Percentiles rank a stretch among this genome's conserved stretches.
Conservation (phyloP, 1,284 basidiomycete genomes). For the Somion occarium region DNA sequence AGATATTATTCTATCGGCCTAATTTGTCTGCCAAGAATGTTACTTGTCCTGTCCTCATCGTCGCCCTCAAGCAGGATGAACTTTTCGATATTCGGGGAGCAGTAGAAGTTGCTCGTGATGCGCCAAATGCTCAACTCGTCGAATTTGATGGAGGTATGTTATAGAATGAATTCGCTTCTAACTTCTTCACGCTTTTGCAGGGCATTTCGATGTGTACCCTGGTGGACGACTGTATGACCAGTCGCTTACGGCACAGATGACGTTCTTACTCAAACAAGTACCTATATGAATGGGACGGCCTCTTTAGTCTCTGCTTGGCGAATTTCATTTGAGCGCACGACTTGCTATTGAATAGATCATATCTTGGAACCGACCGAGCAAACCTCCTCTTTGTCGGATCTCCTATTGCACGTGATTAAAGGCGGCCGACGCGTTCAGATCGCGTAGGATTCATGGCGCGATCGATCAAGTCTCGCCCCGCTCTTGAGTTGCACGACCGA, state of each 20-base stretch:
- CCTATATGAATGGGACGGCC: neutral
- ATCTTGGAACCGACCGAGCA: neutral
- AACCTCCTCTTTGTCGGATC: neutral
- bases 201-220: conserved; percentile 7
- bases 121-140: neutral
- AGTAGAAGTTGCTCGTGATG: neutral
- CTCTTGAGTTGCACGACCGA: no score
- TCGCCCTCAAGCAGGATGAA: neutral
- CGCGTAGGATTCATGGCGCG: neutral
- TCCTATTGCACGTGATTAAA: neutral
- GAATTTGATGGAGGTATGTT: conserved; percentile 5
- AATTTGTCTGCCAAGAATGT: conserved; percentile 1
- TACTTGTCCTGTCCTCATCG: conserved; percentile 1
- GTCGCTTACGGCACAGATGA: neutral
- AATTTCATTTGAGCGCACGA: neutral
- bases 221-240: neutral
- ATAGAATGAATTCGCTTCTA: no score
- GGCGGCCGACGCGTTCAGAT: neutral
- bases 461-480: neutral
- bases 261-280: neutral
- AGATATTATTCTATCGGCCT: conserved; percentile 1
- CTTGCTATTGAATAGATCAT: neutral
- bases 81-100: conserved; percentile 3
- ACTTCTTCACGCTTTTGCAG: neutral
- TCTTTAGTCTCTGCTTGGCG: neutral